Conservation (phyloP, 805 yeast genomes). For the Wickerhamomyces tratensis region DNA sequence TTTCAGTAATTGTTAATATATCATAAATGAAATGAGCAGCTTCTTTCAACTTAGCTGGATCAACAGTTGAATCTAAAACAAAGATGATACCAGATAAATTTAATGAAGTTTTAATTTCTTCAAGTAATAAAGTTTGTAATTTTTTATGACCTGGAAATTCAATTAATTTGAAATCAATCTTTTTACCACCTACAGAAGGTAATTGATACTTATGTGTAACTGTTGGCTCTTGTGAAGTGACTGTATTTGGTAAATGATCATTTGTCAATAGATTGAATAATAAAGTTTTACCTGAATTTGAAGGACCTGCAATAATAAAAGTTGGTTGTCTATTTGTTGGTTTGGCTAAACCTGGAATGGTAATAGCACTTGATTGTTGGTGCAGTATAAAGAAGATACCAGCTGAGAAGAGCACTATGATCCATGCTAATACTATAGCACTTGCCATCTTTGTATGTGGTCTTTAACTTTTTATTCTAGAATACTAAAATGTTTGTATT, state of each 20-base stretch:
- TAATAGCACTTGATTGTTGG: constrained; percentile 4
- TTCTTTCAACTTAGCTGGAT: constrained; percentile 34
- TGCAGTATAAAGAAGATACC: constrained; percentile 7
- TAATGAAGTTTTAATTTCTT: constrained; percentile 33
- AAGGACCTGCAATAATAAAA: constrained; percentile 55
- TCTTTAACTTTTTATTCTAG: no score
- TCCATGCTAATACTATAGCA: neutral
- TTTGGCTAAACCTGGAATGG: constrained; percentile 9
- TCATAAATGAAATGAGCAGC: constrained; percentile 52
- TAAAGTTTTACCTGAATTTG: constrained; percentile 58
- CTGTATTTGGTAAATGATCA: constrained; percentile 25
- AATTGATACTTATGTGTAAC: constrained; percentile 25
- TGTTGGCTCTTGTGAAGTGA: constrained; percentile 44
- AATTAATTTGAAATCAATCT: constrained; percentile 39
- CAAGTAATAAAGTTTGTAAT: constrained; percentile 45
- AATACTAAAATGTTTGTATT: no score
- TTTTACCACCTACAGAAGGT: constrained; percentile 27
- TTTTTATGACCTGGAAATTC: constrained; percentile 90
- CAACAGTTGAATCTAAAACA: constrained; percentile 66
- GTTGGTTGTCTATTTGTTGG: constrained; percentile 34
- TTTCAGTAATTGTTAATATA: constrained; percentile 54
- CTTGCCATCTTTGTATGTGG: neutral
- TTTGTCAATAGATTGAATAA: constrained; percentile 30
- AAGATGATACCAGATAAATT: constrained; percentile 61
- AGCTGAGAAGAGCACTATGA: constrained; percentile 1